Evolutionary conservation across 108 stramenopile species (phyloP).

Genomic region (Fistulifera pelliculosa): DNA sequence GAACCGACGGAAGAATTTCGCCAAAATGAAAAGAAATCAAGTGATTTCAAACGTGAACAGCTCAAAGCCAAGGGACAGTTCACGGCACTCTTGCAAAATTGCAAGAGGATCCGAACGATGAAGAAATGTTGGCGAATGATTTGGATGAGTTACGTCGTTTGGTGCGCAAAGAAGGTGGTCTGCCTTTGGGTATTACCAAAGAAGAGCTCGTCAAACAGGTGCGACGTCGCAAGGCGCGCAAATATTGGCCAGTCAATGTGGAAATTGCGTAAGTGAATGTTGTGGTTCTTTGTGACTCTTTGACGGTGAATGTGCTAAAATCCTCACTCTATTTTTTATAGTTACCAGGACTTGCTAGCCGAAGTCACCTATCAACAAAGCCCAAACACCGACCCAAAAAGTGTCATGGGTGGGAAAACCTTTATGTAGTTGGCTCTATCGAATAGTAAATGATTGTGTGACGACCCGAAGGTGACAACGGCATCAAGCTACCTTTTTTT

Average conservation of each 20-base stretch:
- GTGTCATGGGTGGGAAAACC: too few relatives aligned
- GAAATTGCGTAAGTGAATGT: slow-evolving; percentile 58
- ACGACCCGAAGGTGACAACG: neutral
- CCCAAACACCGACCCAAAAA: slow-evolving; percentile 51
- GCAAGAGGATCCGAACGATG: slow-evolving; percentile 37
- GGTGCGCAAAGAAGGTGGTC: slow-evolving; percentile 44
- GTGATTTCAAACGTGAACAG: slow-evolving; percentile 66
- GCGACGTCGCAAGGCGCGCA: slow-evolving; percentile 69
- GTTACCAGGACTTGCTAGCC: slow-evolving; percentile 55
- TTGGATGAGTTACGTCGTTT: slow-evolving; percentile 39
- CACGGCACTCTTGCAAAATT: slow-evolving; percentile 39
- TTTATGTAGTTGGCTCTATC: too few relatives aligned
- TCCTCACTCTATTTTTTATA: slow-evolving; percentile 4
- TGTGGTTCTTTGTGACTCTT: too few relatives aligned
- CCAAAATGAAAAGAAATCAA: slow-evolving; percentile 65
- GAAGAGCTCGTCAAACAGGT: slow-evolving; percentile 71
- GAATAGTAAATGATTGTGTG: neutral
- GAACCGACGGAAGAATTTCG: slow-evolving; percentile 86
- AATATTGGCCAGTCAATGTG: slow-evolving; percentile 70
- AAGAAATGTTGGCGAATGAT: slow-evolving; percentile 42
- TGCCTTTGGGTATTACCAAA: slow-evolving; percentile 79
- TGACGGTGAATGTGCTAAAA: too few relatives aligned
- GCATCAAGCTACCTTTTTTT: neutral
- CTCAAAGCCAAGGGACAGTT: slow-evolving; percentile 54
- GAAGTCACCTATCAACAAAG: slow-evolving; percentile 74